Percentiles rank a stretch among this genome's conserved stretches.
Evolutionary conservation across 352 stramenopile species (phyloP).

Genomic region (Globisporangium ultimum): DNA sequence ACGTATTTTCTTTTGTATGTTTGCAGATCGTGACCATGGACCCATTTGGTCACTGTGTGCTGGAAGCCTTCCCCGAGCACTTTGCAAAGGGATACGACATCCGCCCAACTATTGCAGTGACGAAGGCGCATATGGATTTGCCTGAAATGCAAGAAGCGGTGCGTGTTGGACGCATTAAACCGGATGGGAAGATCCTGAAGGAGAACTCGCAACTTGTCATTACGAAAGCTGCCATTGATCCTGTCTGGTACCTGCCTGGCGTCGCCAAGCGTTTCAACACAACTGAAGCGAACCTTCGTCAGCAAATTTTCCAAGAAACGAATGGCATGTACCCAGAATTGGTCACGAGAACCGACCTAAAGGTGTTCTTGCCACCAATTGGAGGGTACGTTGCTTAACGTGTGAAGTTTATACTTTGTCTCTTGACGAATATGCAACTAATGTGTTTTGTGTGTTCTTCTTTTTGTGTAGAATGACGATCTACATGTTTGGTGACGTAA

Average conservation of each 20-base stretch:
- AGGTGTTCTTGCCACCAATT: constrained; percentile 98
- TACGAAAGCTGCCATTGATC: constrained; percentile 98
- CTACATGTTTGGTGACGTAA: constrained; percentile 99
- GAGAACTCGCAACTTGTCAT: constrained; percentile 89
- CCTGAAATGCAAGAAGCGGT: constrained; percentile 97
- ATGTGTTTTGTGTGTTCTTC: background rate
- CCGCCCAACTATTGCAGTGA: constrained; percentile 95
- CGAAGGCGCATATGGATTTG: constrained; percentile 98
- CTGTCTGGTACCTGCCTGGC: constrained; percentile 98
- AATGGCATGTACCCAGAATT: constrained; percentile 99
- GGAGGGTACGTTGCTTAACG: constrained; percentile 79
- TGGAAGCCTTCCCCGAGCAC: constrained; percentile 90
- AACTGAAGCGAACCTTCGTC: constrained; percentile 92
- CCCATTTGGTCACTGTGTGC: constrained; percentile 72
- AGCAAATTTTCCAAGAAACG: constrained; percentile 98
- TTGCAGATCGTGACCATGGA: constrained; percentile 73
- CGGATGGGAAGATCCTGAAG: constrained; percentile 96
- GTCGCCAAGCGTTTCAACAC: constrained; percentile 98
- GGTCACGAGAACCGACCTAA: constrained; percentile 97
- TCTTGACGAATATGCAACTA: background rate
- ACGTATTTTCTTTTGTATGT: background rate
- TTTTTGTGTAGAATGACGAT: constrained; percentile 73
- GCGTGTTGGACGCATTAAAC: constrained; percentile 89
- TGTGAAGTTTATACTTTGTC: too few species aligned
- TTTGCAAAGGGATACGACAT: constrained; percentile 98